Conservation (phyloP, 1,139 yeast genomes). For the Nematodospora anomalae region DNA sequence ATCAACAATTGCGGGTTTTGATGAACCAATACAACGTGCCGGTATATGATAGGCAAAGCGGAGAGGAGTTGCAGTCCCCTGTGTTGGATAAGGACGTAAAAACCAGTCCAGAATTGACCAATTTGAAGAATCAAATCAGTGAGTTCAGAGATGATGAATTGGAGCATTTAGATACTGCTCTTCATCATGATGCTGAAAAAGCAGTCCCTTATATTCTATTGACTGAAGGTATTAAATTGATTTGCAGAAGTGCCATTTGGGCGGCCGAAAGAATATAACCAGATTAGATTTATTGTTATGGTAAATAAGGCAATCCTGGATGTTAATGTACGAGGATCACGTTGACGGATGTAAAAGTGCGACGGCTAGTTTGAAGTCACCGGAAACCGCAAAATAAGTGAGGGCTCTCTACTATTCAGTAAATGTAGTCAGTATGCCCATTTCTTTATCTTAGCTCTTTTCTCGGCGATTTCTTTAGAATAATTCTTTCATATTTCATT, state of each 20-base stretch:
- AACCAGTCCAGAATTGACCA: constrained; percentile 54
- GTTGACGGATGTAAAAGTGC: neutral
- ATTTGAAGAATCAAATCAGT: constrained; percentile 63
- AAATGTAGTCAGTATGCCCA: no score
- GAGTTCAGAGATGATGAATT: constrained; percentile 91
- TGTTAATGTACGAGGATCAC: neutral
- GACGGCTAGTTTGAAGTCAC: no score
- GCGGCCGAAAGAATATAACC: constrained; percentile 77
- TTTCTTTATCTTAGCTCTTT: no score
- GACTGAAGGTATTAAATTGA: constrained; percentile 81
- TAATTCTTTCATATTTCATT: no score
- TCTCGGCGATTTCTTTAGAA: no score
- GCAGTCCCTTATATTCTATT: constrained; percentile 90
- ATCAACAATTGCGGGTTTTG: constrained; percentile 79
- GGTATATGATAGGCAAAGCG: constrained; percentile 45
- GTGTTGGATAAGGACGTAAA: constrained; percentile 28
- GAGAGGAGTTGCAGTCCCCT: constrained; percentile 24
- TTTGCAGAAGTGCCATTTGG: constrained; percentile 88
- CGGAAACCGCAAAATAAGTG: no score
- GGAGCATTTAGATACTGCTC: constrained; percentile 93
- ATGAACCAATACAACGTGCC: constrained; percentile 57
- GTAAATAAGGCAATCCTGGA: neutral
- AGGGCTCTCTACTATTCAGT: no score
- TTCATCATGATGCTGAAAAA: constrained; percentile 84
- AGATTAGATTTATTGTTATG: neutral